These are phyloP conservation scores for Geranium brycei DNA, from an alignment of 345 rosid genomes.

Conservation along the genomic window DNA sequence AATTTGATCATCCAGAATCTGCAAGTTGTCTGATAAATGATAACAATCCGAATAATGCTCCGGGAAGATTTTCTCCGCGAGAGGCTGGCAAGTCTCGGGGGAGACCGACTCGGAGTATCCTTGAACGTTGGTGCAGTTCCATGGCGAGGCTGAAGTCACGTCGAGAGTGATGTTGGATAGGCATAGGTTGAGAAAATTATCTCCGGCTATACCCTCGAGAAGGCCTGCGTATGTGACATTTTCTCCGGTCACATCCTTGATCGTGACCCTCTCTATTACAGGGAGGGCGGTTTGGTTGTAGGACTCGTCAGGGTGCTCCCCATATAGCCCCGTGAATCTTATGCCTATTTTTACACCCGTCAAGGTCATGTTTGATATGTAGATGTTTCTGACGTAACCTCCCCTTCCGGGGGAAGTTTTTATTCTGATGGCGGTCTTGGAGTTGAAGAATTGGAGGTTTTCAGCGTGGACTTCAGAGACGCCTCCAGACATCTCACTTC, in stretches of 20 bases:
- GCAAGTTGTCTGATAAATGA: conserved; percentile 26
- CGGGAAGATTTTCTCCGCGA: conserved; percentile 47
- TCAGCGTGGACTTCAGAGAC: conserved; percentile 66
- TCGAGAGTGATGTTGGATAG: conserved; percentile 46
- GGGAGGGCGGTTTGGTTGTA: conserved; percentile 74
- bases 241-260: conserved; percentile 59
- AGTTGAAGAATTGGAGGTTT: conserved; percentile 43
- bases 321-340: conserved; percentile 54
- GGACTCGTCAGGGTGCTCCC: conserved; percentile 78
- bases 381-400: conserved; percentile 73
- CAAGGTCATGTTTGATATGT: conserved; percentile 47
- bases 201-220: conserved; percentile 76
- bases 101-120: conserved; percentile 69
- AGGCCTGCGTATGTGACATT: conserved; percentile 57
- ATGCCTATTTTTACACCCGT: conserved; percentile 48
- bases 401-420: conserved; percentile 92
- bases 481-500: conserved; percentile 99
- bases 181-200: conserved; percentile 56
- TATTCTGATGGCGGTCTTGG: conserved; percentile 56
- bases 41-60: conserved; percentile 56
- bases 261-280: conserved; percentile 44
- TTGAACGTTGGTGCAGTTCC: conserved; percentile 67
- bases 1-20: conserved; percentile 28
- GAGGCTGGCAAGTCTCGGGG: conserved; percentile 60
- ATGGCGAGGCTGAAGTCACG: conserved; percentile 37